phyloP scores from a whole-genome alignment of 140 eudicot species.

The Flaveria floridana region DNA sequence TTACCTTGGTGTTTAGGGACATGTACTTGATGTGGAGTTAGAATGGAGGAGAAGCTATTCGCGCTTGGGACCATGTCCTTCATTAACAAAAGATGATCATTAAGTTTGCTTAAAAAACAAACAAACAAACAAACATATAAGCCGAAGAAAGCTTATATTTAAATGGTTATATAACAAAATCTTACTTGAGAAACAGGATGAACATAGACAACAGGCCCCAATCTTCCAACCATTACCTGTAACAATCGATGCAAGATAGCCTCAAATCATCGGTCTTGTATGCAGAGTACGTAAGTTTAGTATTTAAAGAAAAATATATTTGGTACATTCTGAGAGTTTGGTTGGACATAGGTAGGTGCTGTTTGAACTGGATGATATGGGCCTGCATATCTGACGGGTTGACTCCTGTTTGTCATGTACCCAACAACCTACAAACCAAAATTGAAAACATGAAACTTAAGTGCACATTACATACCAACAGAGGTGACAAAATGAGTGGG shows the following conservation, averaged over 20 bases:
- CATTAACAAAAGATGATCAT: slow-evolving; percentile 25
- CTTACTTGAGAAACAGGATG: slow-evolving; percentile 48
- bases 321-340: slow-evolving; percentile 65
- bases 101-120: not conserved
- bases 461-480: slow-evolving; percentile 2
- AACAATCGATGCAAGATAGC: not conserved
- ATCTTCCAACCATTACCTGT: slow-evolving; percentile 55
- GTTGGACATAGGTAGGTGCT: slow-evolving; percentile 59
- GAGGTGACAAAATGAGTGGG: not conserved
- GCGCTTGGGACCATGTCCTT: slow-evolving; percentile 66
- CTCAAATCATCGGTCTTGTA: not conserved
- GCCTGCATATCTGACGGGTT: slow-evolving; percentile 49
- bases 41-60: slow-evolving; percentile 53
- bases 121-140: not conserved
- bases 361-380: slow-evolving; percentile 70
- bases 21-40: slow-evolving; percentile 60
- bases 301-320: not conserved
- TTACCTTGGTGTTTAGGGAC: slow-evolving; percentile 80
- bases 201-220: slow-evolving; percentile 69
- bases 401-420: slow-evolving; percentile 59
- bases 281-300: not conserved
- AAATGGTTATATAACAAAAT: not conserved
- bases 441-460: slow-evolving; percentile 13
- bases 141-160: not conserved
- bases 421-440: slow-evolving; percentile 62